These are phyloP conservation scores for Penicillium sp. DNA, from an alignment of 2,329 filamentous ascomycete genomes.

Conservation along the genomic window DNA sequence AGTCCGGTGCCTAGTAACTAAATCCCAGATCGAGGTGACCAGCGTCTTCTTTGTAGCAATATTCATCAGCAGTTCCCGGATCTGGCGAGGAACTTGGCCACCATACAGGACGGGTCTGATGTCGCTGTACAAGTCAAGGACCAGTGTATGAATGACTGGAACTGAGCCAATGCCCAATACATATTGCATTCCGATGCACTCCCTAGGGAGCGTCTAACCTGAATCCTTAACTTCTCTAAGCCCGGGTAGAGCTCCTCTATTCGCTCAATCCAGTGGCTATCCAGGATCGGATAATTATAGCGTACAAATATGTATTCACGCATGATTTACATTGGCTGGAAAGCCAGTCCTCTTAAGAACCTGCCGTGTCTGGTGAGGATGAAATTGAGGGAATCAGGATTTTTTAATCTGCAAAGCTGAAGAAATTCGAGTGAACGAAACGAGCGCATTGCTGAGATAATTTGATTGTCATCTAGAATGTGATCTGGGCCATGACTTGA, in stretches of 20 bases:
- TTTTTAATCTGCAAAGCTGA: not conserved
- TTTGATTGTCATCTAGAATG: not conserved
- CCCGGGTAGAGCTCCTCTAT: not conserved
- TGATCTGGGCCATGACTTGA: not conserved
- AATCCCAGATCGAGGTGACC: not conserved
- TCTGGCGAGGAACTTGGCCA: not conserved
- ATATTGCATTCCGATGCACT: not conserved
- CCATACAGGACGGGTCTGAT: not conserved
- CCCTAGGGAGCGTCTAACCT: not conserved
- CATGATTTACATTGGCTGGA: not conserved
- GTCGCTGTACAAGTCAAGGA: not conserved
- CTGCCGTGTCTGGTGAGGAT: not conserved
- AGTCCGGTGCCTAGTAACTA: not conserved
- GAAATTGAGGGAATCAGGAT: not conserved
- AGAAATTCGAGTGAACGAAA: not conserved
- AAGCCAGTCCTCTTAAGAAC: not conserved
- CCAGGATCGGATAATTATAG: not conserved
- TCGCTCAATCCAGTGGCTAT: not conserved
- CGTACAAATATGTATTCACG: not conserved
- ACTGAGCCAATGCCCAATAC: not conserved
- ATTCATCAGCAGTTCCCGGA: not conserved
- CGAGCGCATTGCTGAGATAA: not conserved
- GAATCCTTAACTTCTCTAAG: not conserved
- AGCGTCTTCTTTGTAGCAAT: not conserved
- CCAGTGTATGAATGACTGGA: not conserved